Base-by-base conservation (phyloP, 352 stramenopile species). In the Plasmopara halstedii region DNA sequence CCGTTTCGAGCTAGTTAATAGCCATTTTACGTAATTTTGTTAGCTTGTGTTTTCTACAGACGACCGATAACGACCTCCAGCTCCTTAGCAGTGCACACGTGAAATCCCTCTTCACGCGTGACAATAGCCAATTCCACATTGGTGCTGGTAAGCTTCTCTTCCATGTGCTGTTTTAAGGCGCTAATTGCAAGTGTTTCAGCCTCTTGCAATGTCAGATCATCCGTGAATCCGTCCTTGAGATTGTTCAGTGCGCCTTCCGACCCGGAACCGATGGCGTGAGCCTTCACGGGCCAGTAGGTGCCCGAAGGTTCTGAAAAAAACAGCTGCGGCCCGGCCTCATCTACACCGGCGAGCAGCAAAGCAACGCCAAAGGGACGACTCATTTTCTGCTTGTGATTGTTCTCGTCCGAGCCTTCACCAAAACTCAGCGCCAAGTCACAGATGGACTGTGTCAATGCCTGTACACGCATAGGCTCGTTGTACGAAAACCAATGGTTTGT, bases 81-180 rank as follows among this genome's bases (percentile, higher is more conserved):
- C 70, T 99, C 88, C 22, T 95, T 78, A 9, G 74, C 60, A 33
- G 73, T 93, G 55, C 91, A 97, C 47, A 98, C 83, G 62, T 98
- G 86, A 81, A 98, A 99, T 39, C 96, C 95, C 56, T 96, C 88
- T 13, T 95, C 86, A 42, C 72, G 63, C 33, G 93, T 99, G 14
- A 99, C 94, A 58, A 92, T 71, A 6, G 95, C 95, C 52, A 99
- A 62, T 76, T 99, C 97, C 21, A 99, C 95, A 77, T 99, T 99
- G 29, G 97, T 94, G 51, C 65, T 95, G 8, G 83, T 97, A 46
- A 99, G 97, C 66, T 98, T 98, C 66, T 99, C 97, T 74, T 99
- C 96, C 97, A 99, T 99, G 58, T 99, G 95, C 79, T 94, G 95
- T 74, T 99, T 99, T 27, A 99, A 73, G 10, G 95, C 95, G 40